Conservation (phyloP, 345 rosid species). For the Melaleuca alternifolia region DNA sequence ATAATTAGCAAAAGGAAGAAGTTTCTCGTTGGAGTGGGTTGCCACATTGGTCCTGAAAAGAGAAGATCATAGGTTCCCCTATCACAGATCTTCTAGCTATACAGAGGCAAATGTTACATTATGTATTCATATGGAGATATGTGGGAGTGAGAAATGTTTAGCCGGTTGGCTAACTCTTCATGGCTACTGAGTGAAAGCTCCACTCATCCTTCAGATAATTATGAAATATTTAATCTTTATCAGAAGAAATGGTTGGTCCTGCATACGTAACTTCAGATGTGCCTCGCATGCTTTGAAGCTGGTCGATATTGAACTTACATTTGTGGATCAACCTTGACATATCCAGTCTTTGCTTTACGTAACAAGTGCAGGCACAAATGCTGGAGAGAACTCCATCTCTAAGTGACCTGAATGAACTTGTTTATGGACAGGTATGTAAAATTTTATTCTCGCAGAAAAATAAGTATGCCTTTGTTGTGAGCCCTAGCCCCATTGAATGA, state of each 20-base stretch:
- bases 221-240: background rate
- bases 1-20: background rate
- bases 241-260: background rate
- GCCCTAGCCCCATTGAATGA: background rate
- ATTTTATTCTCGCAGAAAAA: background rate
- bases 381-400: constrained; percentile 90
- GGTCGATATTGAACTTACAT: background rate
- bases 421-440: constrained; percentile 81
- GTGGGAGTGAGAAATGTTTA: background rate
- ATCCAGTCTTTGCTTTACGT: constrained; percentile 1
- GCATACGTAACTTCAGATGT: background rate
- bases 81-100: background rate
- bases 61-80: background rate
- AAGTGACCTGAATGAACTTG: constrained; percentile 87
- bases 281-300: background rate
- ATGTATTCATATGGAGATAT: background rate
- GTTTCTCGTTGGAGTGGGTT: background rate
- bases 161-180: background rate
- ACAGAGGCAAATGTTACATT: background rate
- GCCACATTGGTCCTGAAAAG: background rate
- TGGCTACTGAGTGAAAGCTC: background rate
- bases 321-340: background rate
- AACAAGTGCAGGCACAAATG: constrained; percentile 50
- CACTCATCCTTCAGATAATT: background rate
- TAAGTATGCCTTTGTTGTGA: background rate